Evolutionary conservation across 192 early-diverging fungal species (phyloP).

Genomic region (Allomyces macrogynus): DNA sequence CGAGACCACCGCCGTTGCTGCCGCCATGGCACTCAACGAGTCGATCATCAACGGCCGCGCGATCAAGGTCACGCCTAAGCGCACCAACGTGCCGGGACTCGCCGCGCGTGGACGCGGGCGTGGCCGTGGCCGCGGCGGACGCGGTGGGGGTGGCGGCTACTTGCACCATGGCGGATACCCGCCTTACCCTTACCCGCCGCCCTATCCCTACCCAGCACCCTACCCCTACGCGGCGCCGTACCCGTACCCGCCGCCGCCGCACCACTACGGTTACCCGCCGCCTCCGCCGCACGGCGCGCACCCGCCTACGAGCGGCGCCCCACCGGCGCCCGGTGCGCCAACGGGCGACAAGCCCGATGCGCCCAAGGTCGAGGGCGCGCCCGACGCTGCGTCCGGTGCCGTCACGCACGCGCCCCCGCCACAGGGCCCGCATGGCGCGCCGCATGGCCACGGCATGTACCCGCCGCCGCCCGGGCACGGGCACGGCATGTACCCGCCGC

Average conservation of each 20-base stretch:
- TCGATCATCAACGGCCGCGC: conserved; percentile 69
- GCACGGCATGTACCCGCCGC: too few relatives aligned
- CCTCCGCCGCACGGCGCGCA: conserved; percentile 15
- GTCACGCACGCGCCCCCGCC: too few relatives aligned
- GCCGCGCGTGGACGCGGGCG: conserved; percentile 45
- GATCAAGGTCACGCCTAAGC: conserved; percentile 78
- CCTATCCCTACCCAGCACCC: neutral
- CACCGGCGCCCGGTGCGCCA: neutral
- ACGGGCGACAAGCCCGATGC: too few relatives aligned
- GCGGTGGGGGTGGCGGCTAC: conserved; percentile 16
- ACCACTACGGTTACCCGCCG: conserved; percentile 3
- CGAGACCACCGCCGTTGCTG: conserved; percentile 50
- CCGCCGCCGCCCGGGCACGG: too few relatives aligned
- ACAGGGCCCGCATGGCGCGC: too few relatives aligned
- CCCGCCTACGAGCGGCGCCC: conserved; percentile 3
- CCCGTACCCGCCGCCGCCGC: neutral
- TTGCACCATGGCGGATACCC: neutral
- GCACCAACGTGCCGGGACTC: conserved; percentile 82
- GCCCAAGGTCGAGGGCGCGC: too few relatives aligned
- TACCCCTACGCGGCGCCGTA: neutral
- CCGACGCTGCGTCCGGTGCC: too few relatives aligned
- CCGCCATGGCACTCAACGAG: conserved; percentile 72
- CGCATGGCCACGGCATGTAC: too few relatives aligned
- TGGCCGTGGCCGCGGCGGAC: conserved; percentile 46
- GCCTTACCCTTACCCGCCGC: neutral